phyloP scores from a whole-genome alignment of 2,329 filamentous ascomycete species.

The Purpureocillium lavendulum region DNA sequence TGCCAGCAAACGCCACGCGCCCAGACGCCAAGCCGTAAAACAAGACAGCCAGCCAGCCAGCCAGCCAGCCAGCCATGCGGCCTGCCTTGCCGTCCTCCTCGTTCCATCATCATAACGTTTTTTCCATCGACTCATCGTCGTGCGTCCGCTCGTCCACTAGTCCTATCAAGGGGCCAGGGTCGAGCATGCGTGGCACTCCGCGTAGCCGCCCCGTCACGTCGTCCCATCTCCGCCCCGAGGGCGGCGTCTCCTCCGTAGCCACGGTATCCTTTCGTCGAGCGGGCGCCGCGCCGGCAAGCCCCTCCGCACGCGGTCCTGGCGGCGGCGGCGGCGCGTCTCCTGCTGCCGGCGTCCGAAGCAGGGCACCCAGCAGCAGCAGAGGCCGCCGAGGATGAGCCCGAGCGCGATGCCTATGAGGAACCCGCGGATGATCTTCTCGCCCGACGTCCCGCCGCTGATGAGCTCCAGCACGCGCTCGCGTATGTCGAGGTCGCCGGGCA shows the following conservation, averaged over 20 bases:
- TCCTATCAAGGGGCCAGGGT: too few relatives aligned
- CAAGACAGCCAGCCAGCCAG: too few relatives aligned
- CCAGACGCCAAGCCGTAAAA: too few relatives aligned
- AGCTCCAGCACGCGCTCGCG: slow-evolving; percentile 18
- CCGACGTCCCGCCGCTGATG: slow-evolving; percentile 18
- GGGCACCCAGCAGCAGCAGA: slow-evolving; percentile 25
- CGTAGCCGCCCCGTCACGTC: too few relatives aligned
- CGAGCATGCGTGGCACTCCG: too few relatives aligned
- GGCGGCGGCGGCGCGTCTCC: slow-evolving; percentile 10
- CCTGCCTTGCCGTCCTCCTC: too few relatives aligned
- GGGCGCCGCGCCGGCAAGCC: not conserved
- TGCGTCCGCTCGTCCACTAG: too few relatives aligned
- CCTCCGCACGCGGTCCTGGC: slow-evolving; percentile 1
- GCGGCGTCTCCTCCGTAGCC: not conserved
- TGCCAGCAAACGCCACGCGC: not conserved
- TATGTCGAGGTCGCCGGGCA: slow-evolving; percentile 14
- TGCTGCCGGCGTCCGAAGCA: slow-evolving; percentile 12
- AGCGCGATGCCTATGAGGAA: slow-evolving; percentile 24
- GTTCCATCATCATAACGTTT: too few relatives aligned
- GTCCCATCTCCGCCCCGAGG: too few relatives aligned
- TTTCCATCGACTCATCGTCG: too few relatives aligned
- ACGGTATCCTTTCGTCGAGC: not conserved
- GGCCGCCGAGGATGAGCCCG: slow-evolving; percentile 20
- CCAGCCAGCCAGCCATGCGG: too few relatives aligned
- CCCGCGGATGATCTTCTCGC: slow-evolving; percentile 22